Evolutionary conservation across 768 basidiomycete species (phyloP), one percentile per base, ranked within the genome.

Genomic region (Amanita molliuscula): DNA sequence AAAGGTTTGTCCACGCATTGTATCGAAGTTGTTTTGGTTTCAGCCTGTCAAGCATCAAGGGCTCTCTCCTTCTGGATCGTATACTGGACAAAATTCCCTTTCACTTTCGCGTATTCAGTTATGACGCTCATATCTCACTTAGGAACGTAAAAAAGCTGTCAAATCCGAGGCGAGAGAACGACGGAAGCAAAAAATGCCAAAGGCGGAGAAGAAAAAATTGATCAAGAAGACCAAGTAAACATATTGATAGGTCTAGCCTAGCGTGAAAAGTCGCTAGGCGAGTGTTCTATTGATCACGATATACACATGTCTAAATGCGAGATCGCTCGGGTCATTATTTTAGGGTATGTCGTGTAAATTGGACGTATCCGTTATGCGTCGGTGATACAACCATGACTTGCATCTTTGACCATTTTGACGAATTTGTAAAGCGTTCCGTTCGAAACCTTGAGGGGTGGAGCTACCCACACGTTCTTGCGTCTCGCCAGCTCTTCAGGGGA

Each of bases 111-210:
- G 20, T 20, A 13, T 40, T 49, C 25, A 7, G 9, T 8, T 37
- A 28, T 42, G 16, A 42, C 21, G 18, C 35, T 51, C 28, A 44
- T 44, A n/a, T 31, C 50, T 53, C 49, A 49, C 51, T 15, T 56
- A 95, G 93, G 92, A 94, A 65, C 81, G 94, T 20, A 97, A 98
- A 68, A 89, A 89, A 62, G 81, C 82, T 3, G 79, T 76, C 23
- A 97, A 97, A 63, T 84, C 82, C 49, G 88, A 89, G 64, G 82
- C 87, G 34, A 76, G 83, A 59, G 93, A 96, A 69, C 87, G 78
- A 64, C 76, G 95, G 54, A 90, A 92, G 65, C 74, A 78, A 57
- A 98, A 98, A 71, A 91, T 97, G 75, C 88, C 94, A 41, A 98
- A 98, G 62, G 81, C 85, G 36, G 91, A 95, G 67, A 98, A 97